Base-by-base conservation (phyloP, 441 rosid species). In the Erysimum pusillum region DNA sequence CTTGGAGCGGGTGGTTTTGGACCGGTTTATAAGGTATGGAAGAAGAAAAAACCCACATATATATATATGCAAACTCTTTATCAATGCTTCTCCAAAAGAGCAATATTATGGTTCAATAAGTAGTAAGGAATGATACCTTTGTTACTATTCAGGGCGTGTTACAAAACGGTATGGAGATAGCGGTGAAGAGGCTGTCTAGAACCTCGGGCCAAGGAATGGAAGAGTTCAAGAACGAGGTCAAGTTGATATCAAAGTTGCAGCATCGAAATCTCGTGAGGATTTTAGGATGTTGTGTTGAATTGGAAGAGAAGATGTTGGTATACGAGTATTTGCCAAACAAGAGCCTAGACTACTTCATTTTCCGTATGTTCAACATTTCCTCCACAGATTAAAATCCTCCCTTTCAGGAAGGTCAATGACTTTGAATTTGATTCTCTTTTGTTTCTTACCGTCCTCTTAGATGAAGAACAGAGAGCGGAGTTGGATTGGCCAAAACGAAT, bases 251-350 rank as follows among this genome's bases (percentile, higher is more conserved):
- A 0, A 88, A 86, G 54, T 83, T 90, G 65, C 97, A 88, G 69
- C 97, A 86, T 45, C 75, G 92, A 9, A 90, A 92, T 75, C 97
- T 92, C 11, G 92, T 88, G 31, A 85, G 81, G 75, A 82, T 88
- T 49, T 22, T 87, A 4, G 94, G 93, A 6, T 87, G 80, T 17
- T 84, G 91, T 77, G 82, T 85, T 65, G 73, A 90, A 13, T 56
- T 58, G 34, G 81, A 79, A 72, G 94, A 90, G 61, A 82, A 72
- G 64, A 86, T 89, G 86, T 64, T 92, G 63, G 63, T 92, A 44
- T 92, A 92, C 32, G 92, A 89, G 51, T 87, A 79, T 46, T 45
- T 88, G 69, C 85, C 85, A 5, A 88, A 87, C 75, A 81, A 80
- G 80, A 89, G 95, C 78, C 65, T 90, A 73, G 93, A 90, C 68